Evolutionary conservation across 371 early-diverging fungal species (phyloP).

Genomic region (Mucor racemosus): DNA sequence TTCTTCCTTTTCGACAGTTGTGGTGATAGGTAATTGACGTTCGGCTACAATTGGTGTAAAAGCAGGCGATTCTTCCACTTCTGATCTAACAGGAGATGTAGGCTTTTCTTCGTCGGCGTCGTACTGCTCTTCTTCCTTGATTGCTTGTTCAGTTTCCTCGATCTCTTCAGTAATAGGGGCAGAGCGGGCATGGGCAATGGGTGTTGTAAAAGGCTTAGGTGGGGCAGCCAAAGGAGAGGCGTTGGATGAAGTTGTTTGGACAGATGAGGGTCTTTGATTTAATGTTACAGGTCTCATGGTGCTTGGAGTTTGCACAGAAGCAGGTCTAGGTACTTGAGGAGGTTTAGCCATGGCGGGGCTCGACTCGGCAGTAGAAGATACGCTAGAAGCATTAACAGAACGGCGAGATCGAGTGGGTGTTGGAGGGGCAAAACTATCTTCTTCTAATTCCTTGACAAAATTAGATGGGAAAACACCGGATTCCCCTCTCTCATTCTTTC

Average conservation of each 20-base stretch:
- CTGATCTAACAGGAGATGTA: slow-evolving; percentile 8
- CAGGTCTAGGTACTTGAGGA: slow-evolving; percentile 23
- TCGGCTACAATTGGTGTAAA: slow-evolving; percentile 10
- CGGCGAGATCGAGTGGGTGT: slow-evolving; percentile 43
- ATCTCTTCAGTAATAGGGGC: slow-evolving; percentile 1
- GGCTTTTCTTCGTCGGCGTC: slow-evolving; percentile 17
- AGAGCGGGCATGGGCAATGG: not conserved
- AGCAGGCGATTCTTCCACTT: slow-evolving; percentile 11
- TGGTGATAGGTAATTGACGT: not conserved
- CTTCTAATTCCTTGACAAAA: slow-evolving; percentile 63
- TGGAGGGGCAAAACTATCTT: slow-evolving; percentile 44
- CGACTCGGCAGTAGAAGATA: slow-evolving; percentile 23
- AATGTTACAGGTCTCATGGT: slow-evolving; percentile 16
- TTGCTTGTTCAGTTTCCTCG: slow-evolving; percentile 2
- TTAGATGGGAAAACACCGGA: slow-evolving; percentile 62
- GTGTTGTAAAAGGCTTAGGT: not conserved
- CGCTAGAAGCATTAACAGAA: slow-evolving; percentile 28
- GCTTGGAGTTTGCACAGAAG: slow-evolving; percentile 20
- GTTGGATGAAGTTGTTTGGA: slow-evolving; percentile 14
- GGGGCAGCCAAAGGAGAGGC: slow-evolving; percentile 9
- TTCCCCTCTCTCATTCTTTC: slow-evolving; percentile 61
- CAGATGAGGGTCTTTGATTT: slow-evolving; percentile 23
- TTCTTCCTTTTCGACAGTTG: not conserved
- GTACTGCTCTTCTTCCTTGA: slow-evolving; percentile 17
- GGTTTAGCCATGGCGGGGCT: slow-evolving; percentile 26